These are phyloP conservation scores for Xylariaceae sp. DNA, from an alignment of 2,329 filamentous ascomycete species.

Conservation along the genomic window DNA sequence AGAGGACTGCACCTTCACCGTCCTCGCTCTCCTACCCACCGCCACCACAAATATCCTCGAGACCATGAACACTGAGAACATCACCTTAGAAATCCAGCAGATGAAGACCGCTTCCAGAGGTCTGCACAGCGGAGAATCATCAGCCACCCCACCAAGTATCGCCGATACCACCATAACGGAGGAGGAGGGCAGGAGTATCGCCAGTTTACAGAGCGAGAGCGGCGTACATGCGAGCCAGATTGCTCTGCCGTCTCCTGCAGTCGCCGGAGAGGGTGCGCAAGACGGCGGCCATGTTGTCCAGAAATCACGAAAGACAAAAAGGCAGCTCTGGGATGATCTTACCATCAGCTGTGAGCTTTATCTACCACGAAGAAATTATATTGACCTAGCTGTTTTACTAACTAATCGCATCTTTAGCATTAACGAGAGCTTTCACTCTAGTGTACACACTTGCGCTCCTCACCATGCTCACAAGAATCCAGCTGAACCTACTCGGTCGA, in stretches of 20 bases:
- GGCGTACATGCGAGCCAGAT: conserved; percentile 81
- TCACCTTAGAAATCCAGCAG: conserved; percentile 89
- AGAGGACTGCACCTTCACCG: conserved; percentile 96
- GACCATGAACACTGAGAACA: conserved; percentile 83
- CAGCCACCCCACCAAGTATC: conserved; percentile 49
- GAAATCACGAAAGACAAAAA: conserved; percentile 71
- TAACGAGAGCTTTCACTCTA: conserved; percentile 86
- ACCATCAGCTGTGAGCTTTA: conserved; percentile 84
- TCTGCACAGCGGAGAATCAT: conserved; percentile 52
- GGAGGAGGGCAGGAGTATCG: conserved; percentile 75
- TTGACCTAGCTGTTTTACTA: too few species aligned
- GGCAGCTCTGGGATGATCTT: conserved; percentile 94
- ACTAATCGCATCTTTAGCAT: conserved; percentile 54
- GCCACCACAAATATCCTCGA: conserved; percentile 85
- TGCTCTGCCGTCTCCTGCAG: conserved; percentile 50
- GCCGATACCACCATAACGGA: conserved; percentile 72
- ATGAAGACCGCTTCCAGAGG: conserved; percentile 73
- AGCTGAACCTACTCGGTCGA: conserved; percentile 93
- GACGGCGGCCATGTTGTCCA: conserved; percentile 41
- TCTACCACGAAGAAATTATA: too few species aligned
- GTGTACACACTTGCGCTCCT: conserved; percentile 88
- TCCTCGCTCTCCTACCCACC: conserved; percentile 90
- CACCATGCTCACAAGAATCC: conserved; percentile 87
- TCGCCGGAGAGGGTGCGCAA: conserved; percentile 36
- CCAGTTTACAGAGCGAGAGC: conserved; percentile 73